Base-by-base conservation (phyloP, 352 stramenopile genomes). In the Elongisporangium prolatum region DNA sequence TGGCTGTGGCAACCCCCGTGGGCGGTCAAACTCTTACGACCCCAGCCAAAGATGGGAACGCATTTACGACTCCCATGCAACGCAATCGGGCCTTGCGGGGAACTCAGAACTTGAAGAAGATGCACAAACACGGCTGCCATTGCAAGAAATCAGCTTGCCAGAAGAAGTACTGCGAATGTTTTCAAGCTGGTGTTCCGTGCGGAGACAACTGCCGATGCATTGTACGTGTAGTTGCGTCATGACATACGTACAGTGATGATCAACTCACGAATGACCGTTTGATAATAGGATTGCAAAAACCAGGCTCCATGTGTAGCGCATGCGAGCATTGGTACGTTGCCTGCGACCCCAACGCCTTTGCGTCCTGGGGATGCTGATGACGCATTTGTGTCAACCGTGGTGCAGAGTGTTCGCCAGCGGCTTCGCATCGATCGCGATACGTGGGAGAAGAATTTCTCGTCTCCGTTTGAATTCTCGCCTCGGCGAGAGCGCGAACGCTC, bases 121-220 rank as follows among this genome's bases (percentile, higher is more conserved):
- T 88, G 63, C 96, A 99, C 76, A 98, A 98, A 60, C 74, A 96
- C 22, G 95, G 96, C 5, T 99, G 96, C 64, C 97, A 98, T 61
- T 99, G 96, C 65, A 95, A 97, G 24, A 99, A 98, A 65, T 98
- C 88, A 20, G 91, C 88, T 2, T 99, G 96, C 59, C 91, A 98
- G 62, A 99, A 99, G 77, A 98, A 98, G 50, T 99, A 99, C 68
- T 99, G 96, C 68, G 96, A 99, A 72, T 99, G 96, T 52, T 99
- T 97, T 67, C 91, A 98, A 63, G 93, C 92, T 0, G 88, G 82
- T 7, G 81, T 95, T 7, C 67, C 79, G 14, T 97, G 89, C 56
- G 88, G 82, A 18, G 76, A 88, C 51, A 96, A 96, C 64, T 97
- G 89, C 63, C 91, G 93, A 22, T 97, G 89, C 57, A 90, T 95